Conservation (phyloP, 768 basidiomycete genomes). For the Kwoniella heveanensis region DNA sequence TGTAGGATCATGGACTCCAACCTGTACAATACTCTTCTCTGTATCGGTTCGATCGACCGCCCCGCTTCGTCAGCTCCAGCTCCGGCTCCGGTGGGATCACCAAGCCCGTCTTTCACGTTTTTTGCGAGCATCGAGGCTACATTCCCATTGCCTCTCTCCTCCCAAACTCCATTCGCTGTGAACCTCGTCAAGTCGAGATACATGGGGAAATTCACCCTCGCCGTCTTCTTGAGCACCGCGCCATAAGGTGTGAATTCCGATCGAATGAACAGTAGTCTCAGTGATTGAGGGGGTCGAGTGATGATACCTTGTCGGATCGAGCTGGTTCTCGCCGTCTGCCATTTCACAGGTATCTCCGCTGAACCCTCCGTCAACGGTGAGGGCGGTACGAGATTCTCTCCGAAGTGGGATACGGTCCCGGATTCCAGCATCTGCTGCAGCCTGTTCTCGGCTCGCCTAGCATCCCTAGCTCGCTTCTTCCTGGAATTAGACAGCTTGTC, state of each 20-base stretch:
- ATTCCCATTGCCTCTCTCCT: constrained; percentile 24
- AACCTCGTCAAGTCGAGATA: constrained; percentile 85
- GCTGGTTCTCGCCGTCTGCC: constrained; percentile 36
- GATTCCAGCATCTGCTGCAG: constrained; percentile 70
- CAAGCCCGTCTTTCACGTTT: background rate
- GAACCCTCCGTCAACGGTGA: constrained; percentile 11
- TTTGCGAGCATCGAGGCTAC: constrained; percentile 13
- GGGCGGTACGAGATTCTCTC: constrained; percentile 24
- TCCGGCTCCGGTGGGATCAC: background rate
- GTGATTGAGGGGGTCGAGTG: constrained; percentile 75
- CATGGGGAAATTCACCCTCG: constrained; percentile 79
- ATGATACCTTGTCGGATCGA: constrained; percentile 48
- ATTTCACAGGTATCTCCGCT: constrained; percentile 41
- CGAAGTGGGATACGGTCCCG: constrained; percentile 64
- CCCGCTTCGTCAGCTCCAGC: background rate
- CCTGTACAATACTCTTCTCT: constrained; percentile 70
- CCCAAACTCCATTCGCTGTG: constrained; percentile 41
- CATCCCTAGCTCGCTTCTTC: constrained; percentile 74
- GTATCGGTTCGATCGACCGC: constrained; percentile 46
- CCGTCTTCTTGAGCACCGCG: constrained; percentile 78
- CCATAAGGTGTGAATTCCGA: constrained; percentile 76
- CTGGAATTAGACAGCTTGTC: constrained; percentile 66
- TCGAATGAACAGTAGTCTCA: constrained; percentile 87
- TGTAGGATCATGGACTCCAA: constrained; percentile 86
- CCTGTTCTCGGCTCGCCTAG: constrained; percentile 65